Conservation (phyloP, 495 filamentous ascomycete genomes). For the Cercophora scortea region DNA sequence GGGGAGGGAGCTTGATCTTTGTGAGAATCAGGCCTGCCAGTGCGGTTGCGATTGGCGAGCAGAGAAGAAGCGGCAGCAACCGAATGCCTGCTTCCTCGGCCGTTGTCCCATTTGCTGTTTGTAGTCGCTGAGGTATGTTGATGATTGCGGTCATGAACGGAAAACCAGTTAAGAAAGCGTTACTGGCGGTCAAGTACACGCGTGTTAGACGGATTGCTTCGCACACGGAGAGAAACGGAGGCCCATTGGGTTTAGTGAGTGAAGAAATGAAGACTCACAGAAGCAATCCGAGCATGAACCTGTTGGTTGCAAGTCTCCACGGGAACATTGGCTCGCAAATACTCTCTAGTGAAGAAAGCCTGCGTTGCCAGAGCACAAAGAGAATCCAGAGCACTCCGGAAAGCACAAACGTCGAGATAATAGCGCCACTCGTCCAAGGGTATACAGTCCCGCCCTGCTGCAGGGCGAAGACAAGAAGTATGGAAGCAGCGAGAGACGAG, state of each 20-base stretch:
- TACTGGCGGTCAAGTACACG: slow-evolving; percentile 1
- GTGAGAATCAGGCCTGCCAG: slow-evolving; percentile 23
- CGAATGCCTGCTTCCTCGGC: slow-evolving; percentile 16
- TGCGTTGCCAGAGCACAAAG: slow-evolving; percentile 21
- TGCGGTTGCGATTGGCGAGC: slow-evolving; percentile 29
- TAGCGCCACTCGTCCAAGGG: slow-evolving; percentile 11
- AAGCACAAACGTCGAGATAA: slow-evolving; percentile 15
- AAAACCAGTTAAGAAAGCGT: slow-evolving; percentile 18
- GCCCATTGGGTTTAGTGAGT: not conserved
- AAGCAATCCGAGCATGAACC: slow-evolving; percentile 19
- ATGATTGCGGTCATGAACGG: slow-evolving; percentile 22
- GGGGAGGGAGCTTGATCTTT: slow-evolving; percentile 31
- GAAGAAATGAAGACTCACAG: slow-evolving; percentile 8
- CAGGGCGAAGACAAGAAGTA: slow-evolving; percentile 24
- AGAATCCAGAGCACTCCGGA: slow-evolving; percentile 14
- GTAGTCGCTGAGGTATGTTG: slow-evolving; percentile 21
- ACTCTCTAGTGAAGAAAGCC: slow-evolving; percentile 4
- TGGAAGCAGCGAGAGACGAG: slow-evolving; percentile 13
- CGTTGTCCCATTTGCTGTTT: slow-evolving; percentile 17
- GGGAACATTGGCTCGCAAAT: slow-evolving; percentile 24
- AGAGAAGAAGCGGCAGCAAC: slow-evolving; percentile 36
- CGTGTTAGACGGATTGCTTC: not conserved
- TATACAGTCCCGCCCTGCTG: slow-evolving; percentile 18
- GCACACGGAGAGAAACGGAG: not conserved
- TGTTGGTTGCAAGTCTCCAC: slow-evolving; percentile 14